Evolutionary conservation across 208 protist genomes (phyloP).

Genomic region (Baffinella frigidus): DNA sequence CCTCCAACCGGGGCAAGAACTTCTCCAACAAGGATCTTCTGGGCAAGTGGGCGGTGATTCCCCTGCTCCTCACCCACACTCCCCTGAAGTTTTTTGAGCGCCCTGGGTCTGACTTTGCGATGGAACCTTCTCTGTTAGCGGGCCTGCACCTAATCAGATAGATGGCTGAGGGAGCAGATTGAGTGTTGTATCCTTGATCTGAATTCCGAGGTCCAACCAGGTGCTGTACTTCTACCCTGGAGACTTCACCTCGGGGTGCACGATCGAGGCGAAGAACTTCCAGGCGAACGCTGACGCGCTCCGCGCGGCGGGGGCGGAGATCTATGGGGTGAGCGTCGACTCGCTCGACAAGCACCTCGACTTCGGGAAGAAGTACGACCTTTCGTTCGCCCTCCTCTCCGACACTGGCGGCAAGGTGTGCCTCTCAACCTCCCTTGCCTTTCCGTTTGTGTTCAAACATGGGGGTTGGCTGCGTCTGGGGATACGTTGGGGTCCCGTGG

Average conservation of each 20-base stretch:
- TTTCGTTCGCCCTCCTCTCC: constrained; percentile 4
- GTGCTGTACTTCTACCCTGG: constrained; percentile 57
- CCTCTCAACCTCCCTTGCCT: too few relatives aligned
- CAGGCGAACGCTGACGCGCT: background rate
- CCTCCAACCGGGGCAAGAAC: constrained; percentile 29
- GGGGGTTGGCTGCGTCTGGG: too few relatives aligned
- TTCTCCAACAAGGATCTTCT: background rate
- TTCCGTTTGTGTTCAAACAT: too few relatives aligned
- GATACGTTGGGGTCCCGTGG: too few relatives aligned
- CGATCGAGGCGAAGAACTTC: constrained; percentile 43
- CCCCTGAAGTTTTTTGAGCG: too few relatives aligned
- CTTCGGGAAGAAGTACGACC: constrained; percentile 17
- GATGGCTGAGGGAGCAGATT: too few relatives aligned
- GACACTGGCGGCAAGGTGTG: background rate
- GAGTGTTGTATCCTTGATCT: too few relatives aligned
- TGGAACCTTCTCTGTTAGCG: too few relatives aligned
- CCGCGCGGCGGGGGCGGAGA: constrained; percentile 11
- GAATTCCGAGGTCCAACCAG: too few relatives aligned
- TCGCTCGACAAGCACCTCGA: constrained; percentile 28
- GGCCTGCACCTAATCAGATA: too few relatives aligned
- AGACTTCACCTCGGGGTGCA: constrained; percentile 26
- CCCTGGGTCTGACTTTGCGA: too few relatives aligned
- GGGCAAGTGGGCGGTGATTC: constrained; percentile 34
- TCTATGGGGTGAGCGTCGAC: constrained; percentile 17
- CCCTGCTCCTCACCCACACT: too few relatives aligned